phyloP scores from a whole-genome alignment of 2,329 filamentous ascomycete genomes.

The Ceratocystis ficicola region DNA sequence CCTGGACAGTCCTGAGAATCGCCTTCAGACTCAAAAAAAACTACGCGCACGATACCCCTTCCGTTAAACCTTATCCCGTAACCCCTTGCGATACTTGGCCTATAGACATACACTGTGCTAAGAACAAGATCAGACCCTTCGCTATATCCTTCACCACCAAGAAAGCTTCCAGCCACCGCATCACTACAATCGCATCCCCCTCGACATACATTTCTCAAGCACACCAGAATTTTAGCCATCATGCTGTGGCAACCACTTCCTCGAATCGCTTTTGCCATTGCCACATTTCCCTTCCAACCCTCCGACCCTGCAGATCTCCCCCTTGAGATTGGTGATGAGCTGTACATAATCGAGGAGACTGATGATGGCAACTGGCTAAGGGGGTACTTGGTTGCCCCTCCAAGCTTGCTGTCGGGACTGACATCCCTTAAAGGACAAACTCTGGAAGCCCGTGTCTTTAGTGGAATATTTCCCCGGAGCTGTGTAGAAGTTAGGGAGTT shows the following conservation, averaged over 20 bases:
- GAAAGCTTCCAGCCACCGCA: background rate
- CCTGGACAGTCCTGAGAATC: background rate
- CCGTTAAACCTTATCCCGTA: background rate
- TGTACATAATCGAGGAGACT: conserved; percentile 97
- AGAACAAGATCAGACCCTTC: background rate
- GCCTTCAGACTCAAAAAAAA: background rate
- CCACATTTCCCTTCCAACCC: conserved; percentile 84
- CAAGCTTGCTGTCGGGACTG: conserved; percentile 79
- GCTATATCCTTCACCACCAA: background rate
- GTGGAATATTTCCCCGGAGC: conserved; percentile 90
- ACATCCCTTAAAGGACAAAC: conserved; percentile 87
- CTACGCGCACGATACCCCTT: conserved; percentile 13
- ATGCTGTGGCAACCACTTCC: conserved; percentile 98
- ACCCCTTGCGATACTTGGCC: conserved; percentile 2
- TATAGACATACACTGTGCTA: background rate
- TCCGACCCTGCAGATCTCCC: conserved; percentile 81
- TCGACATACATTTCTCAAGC: background rate
- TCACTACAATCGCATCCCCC: background rate
- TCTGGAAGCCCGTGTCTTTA: conserved; percentile 89
- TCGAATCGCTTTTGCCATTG: conserved; percentile 94
- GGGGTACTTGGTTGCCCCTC: conserved; percentile 88
- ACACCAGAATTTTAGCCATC: conserved; percentile 25
- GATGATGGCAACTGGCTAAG: conserved; percentile 86
- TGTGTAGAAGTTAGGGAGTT: conserved; percentile 93
- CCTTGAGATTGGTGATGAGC: conserved; percentile 92